phyloP scores from a whole-genome alignment of 345 rosid species.

The Salix arbutifolia region DNA sequence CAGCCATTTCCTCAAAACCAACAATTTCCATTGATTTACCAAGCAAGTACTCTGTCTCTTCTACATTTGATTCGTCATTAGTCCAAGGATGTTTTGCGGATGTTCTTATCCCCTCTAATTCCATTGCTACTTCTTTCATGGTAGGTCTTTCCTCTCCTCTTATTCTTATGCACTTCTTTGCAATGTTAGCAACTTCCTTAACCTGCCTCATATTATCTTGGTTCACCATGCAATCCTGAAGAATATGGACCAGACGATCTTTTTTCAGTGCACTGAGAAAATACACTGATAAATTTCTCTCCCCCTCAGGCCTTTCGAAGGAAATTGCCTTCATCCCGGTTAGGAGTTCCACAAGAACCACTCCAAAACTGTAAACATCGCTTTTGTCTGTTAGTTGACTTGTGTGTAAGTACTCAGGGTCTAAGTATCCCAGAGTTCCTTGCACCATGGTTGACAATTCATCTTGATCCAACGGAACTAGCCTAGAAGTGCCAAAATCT shows the following conservation, averaged over 20 bases:
- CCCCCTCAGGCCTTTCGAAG: not conserved
- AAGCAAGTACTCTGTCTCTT: slow-evolving; percentile 21
- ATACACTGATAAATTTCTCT: not conserved
- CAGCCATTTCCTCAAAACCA: not conserved
- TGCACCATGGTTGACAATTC: not conserved
- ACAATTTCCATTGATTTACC: not conserved
- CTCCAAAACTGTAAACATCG: not conserved
- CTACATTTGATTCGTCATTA: not conserved
- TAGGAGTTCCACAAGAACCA: too few relatives aligned
- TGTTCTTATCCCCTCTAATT: not conserved
- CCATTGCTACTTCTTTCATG: slow-evolving; percentile 3
- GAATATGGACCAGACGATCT: not conserved
- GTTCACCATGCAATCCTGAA: not conserved
- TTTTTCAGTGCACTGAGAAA: not conserved
- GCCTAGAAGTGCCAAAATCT: not conserved
- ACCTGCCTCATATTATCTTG: not conserved
- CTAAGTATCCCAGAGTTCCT: not conserved
- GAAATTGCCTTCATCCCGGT: not conserved
- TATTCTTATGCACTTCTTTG: not conserved
- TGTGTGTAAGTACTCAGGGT: not conserved
- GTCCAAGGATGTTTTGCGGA: not conserved
- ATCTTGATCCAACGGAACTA: not conserved
- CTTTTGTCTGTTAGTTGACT: not conserved
- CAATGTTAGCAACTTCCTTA: not conserved
- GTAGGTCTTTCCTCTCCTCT: not conserved